phyloP scores from a whole-genome alignment of 257 asterid genomes.

The Euphrasia confusa region DNA sequence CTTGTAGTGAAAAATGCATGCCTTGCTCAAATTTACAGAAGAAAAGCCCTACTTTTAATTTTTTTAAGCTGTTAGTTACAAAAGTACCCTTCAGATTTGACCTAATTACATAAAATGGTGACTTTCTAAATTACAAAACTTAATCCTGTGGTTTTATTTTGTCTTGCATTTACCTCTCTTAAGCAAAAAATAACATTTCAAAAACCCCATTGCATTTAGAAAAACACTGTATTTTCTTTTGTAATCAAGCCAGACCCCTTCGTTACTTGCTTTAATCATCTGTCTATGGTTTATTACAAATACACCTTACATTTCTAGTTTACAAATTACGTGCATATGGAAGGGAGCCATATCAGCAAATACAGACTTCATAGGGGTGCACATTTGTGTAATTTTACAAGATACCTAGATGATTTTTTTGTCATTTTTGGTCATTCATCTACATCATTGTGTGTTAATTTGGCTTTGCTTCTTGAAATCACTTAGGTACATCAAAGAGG shows the following conservation, averaged over 20 bases:
- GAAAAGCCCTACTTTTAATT: too few relatives aligned
- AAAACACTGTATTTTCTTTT: too few relatives aligned
- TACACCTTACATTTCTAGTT: background rate
- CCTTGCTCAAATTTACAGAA: too few relatives aligned
- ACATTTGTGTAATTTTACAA: background rate
- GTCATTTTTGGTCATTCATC: background rate
- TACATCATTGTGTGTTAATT: background rate
- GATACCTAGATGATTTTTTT: background rate
- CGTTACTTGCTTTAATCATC: background rate
- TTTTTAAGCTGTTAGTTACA: too few relatives aligned
- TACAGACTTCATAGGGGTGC: background rate
- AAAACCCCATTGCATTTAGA: too few relatives aligned
- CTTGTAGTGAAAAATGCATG: too few relatives aligned
- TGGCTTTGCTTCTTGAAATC: constrained; percentile 7
- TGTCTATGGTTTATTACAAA: background rate
- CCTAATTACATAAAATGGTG: background rate
- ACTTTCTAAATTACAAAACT: background rate
- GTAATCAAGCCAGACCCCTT: too few relatives aligned
- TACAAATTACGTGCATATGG: background rate
- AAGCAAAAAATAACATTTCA: too few relatives aligned
- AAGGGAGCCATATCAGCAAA: background rate
- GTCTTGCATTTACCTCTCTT: too few relatives aligned
- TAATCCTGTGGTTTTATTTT: background rate
- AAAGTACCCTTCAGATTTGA: too few relatives aligned
- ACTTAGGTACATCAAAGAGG: constrained; percentile 58